Base-by-base conservation (phyloP, 495 filamentous ascomycete genomes). In the Talaromyces liani region DNA sequence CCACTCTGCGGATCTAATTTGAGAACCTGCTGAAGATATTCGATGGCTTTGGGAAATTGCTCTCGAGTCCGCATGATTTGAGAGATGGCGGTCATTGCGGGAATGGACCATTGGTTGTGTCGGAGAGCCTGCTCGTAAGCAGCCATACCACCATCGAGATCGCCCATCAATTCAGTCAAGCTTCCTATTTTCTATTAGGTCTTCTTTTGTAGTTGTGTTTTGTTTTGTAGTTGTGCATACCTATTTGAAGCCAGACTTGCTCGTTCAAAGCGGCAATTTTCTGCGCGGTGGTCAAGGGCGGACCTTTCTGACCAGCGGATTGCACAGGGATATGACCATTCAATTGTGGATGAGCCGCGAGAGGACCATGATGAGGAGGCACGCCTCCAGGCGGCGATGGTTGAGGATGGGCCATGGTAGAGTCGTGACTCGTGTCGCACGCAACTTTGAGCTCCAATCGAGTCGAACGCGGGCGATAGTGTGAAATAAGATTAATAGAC, bases 11-110 rank as follows among this genome's bases (percentile, higher is more conserved):
- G 80, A 64, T 99, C 95, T 41, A 99, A 77, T 75, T 97, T 95
- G 54, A 99, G 72, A 63, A 98, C 96, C 31, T 87, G 89, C 63
- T 94, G 87, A 25, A 99, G 81, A 70, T 92, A 98, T 68, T 98
- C 95, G 27, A 97, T 88, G 3, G 94, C 94, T 70, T 93, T 93
- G 36, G 90, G 87, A 65, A 96, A 99, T 34, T 96, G 91, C 68
- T 98, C 94, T 68, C 91, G 91, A 24, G 90, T 91, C 47, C 95
- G 84, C 27, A 97, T 80, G 62, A 98, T 96, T 68, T 88, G 84
- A 29, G 92, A 94, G 60, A 97, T 96, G 39, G 91, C 89, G 62
- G 92, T 95, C 91, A 99, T 96, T 18, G 94, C 94, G 1, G 87
- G 85, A 33, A 96, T 88, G 6, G 94, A 98, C 78, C 91, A 91